phyloP scores from a whole-genome alignment of 257 asterid genomes.

The Fraxinus cuspidata region DNA sequence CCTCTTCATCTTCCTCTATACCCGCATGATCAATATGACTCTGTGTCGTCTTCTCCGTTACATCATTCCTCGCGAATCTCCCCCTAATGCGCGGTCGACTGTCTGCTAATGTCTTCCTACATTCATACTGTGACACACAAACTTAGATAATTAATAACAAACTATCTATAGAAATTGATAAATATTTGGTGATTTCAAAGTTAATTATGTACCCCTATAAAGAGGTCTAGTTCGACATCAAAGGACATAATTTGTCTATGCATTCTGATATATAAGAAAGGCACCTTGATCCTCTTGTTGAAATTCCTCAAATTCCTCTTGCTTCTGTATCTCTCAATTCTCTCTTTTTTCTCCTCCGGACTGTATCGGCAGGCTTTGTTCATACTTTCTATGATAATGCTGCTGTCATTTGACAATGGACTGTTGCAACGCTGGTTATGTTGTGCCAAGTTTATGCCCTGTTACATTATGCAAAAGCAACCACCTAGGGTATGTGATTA shows the following conservation, averaged over 20 bases:
- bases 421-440: slow-evolving; percentile 44
- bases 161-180: background rate
- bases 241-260: too few relatives aligned
- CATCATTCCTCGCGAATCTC: slow-evolving; percentile 80
- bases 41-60: slow-evolving; percentile 47
- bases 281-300: slow-evolving; percentile 88
- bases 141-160: background rate
- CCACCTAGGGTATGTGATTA: too few relatives aligned
- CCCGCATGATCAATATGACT: slow-evolving; percentile 47
- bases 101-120: slow-evolving; percentile 89
- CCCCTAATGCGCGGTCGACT: slow-evolving; percentile 90
- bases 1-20: slow-evolving; percentile 32
- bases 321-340: slow-evolving; percentile 81
- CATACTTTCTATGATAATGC: slow-evolving; percentile 76
- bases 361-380: slow-evolving; percentile 74
- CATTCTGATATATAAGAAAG: background rate
- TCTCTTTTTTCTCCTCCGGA: slow-evolving; percentile 81
- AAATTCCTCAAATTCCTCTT: slow-evolving; percentile 84
- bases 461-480: background rate
- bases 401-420: slow-evolving; percentile 54
- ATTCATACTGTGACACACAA: slow-evolving; percentile 61
- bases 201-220: too few relatives aligned
- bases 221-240: too few relatives aligned
- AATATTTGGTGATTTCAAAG: too few relatives aligned
- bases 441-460: slow-evolving; percentile 39